Percentiles rank a stretch among this genome's conserved stretches.
phyloP scores from a whole-genome alignment of 305 asterid genomes.

The Caryopteris hybrid region DNA sequence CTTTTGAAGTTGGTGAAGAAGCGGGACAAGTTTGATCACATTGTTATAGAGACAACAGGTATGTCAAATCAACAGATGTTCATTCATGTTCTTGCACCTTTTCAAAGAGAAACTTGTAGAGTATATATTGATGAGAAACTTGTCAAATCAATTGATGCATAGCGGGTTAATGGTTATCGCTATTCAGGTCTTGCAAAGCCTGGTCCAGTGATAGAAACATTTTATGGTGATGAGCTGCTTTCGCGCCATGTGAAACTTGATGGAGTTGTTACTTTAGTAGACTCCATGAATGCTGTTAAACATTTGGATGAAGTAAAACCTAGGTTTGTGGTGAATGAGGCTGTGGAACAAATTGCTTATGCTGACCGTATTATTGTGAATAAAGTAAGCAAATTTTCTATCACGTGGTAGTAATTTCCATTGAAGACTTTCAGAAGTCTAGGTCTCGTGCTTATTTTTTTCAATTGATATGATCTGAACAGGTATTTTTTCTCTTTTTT shows the following conservation, averaged over 20 bases:
- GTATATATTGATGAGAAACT: background rate
- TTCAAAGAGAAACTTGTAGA: background rate
- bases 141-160: background rate
- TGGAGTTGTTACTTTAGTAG: constrained; percentile 94
- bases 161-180: constrained; percentile 9
- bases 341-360: constrained; percentile 95
- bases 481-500: too few relatives aligned
- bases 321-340: constrained; percentile 93
- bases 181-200: constrained; percentile 95
- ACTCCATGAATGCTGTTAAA: constrained; percentile 67
- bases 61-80: constrained; percentile 12
- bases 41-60: constrained; percentile 96
- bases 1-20: constrained; percentile 84
- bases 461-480: too few relatives aligned
- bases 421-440: constrained; percentile 5
- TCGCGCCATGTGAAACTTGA: constrained; percentile 87
- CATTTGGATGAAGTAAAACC: constrained; percentile 86
- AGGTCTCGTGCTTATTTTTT: constrained; percentile 12
- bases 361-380: constrained; percentile 91
- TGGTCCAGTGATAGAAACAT: constrained; percentile 95
- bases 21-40: constrained; percentile 81
- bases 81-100: constrained; percentile 1
- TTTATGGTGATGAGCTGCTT: constrained; percentile 79
- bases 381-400: constrained; percentile 45
- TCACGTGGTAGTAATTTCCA: constrained; percentile 17